Base-by-base conservation (phyloP, 441 rosid species). In the Gossypium lobatum region DNA sequence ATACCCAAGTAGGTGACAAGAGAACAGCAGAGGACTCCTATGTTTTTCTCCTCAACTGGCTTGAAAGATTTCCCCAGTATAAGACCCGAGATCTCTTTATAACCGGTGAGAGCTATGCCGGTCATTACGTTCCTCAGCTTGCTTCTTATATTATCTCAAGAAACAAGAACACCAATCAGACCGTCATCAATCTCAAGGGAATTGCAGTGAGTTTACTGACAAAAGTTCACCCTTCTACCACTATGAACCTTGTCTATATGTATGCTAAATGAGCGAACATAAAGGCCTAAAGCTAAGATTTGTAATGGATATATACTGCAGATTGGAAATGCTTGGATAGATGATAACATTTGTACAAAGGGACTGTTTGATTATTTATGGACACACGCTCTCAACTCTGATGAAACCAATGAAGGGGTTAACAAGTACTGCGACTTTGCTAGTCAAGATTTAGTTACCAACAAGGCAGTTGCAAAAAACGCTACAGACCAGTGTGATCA, bases 81-180 rank as follows among this genome's bases (percentile, higher is more conserved):
- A 84, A 84, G 37, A 65, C 37, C 9, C 45, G 77, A 2, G 84
- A 84, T 66, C 80, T 82, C 16, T 84, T 26, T 55, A 82, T 84
- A 34, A 1, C 81, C 0, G 81, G 85, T 16, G 85, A 84, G 80
- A 81, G 87, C 57, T 84, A 84, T 58, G 85, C 80, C 1, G 82
- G 87, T 0, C 85, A 84, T 59, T 84, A 78, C 14, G 83, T 71
- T 6, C 83, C 87, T 55, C 85, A 84, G 69, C 81, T 84, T 5
- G 84, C 85, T 4, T 64, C 69, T 62, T 73, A 77, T 18, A 59
- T 82, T 62, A 79, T 82, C 2, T n/a, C 14, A 5, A 55, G 66
- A 48, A 82, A 75, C 79, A 76, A 75, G 20, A 71, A 59, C 73
- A 37, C 74, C 2, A 79, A 75, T 14, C 42, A 39, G 6, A 74